Evolutionary conservation across 164 flowering plant genomes (phyloP).

Genomic region (Houttuynia cordata): DNA sequence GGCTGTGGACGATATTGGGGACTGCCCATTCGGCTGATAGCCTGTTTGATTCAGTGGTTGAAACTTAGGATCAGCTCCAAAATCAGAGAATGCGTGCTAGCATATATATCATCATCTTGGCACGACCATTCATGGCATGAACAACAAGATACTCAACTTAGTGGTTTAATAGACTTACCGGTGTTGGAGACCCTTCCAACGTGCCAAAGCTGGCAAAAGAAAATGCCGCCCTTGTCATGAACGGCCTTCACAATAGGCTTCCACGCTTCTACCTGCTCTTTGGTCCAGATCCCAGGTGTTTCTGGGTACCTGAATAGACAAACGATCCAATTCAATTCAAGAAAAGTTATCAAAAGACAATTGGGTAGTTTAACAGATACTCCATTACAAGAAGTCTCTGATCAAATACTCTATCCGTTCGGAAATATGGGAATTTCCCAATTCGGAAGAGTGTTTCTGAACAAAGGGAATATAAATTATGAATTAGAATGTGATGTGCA

Average conservation of each 20-base stretch:
- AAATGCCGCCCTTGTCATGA: slow-evolving; percentile 22
- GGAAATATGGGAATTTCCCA: too few species aligned
- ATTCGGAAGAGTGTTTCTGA: too few species aligned
- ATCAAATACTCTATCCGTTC: too few species aligned
- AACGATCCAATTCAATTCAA: background rate
- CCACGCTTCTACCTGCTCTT: slow-evolving; percentile 26
- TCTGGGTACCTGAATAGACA: slow-evolving; percentile 10
- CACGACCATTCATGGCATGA: too few species aligned
- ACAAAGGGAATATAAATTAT: background rate
- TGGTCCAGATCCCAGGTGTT: slow-evolving; percentile 24
- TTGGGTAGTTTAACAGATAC: too few species aligned
- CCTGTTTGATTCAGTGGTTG: slow-evolving; percentile 1
- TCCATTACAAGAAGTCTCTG: too few species aligned
- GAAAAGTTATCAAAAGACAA: too few species aligned
- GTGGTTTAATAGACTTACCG: slow-evolving; percentile 2
- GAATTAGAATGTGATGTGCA: background rate
- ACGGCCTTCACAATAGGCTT: slow-evolving; percentile 25
- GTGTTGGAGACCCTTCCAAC: slow-evolving; percentile 19
- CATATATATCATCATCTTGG: too few species aligned
- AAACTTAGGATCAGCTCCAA: too few species aligned
- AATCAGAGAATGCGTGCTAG: too few species aligned
- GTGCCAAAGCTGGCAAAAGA: slow-evolving; percentile 25
- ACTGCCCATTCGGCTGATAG: slow-evolving; percentile 45
- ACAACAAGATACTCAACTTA: background rate
- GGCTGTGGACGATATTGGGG: slow-evolving; percentile 23